phyloP scores from a whole-genome alignment of 2,329 filamentous ascomycete genomes.

The Pestalotiopsis sp. region DNA sequence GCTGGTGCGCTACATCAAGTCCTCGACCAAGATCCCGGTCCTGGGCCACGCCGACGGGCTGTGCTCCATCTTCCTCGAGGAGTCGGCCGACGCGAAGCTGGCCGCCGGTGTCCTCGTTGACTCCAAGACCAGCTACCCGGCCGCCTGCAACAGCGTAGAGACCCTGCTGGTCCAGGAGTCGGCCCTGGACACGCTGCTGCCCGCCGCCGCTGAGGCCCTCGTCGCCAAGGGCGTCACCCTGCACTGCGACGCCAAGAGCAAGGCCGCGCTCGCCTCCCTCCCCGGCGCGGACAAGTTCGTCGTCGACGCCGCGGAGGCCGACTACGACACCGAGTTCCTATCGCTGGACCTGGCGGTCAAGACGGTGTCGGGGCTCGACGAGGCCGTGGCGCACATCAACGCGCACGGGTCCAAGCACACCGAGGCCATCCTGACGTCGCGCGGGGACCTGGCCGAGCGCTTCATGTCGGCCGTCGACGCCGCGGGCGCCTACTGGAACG shows the following conservation, averaged over 20 bases:
- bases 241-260: slow-evolving; percentile 74
- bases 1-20: slow-evolving; percentile 86
- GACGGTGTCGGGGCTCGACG: slow-evolving; percentile 68
- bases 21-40: slow-evolving; percentile 90
- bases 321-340: slow-evolving; percentile 90
- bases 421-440: slow-evolving; percentile 81
- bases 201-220: slow-evolving; percentile 73
- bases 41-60: slow-evolving; percentile 95
- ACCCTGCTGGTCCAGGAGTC: slow-evolving; percentile 82
- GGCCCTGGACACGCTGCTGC: slow-evolving; percentile 69
- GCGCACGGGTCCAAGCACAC: slow-evolving; percentile 91
- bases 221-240: slow-evolving; percentile 78
- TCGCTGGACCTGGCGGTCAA: slow-evolving; percentile 84
- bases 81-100: slow-evolving; percentile 72
- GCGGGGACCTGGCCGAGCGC: slow-evolving; percentile 67
- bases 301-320: slow-evolving; percentile 66
- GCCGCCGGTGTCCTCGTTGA: slow-evolving; percentile 81
- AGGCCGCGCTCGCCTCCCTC: slow-evolving; percentile 58
- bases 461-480: slow-evolving; percentile 90
- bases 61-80: slow-evolving; percentile 83
- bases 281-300: slow-evolving; percentile 46
- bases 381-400: slow-evolving; percentile 89
- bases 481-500: slow-evolving; percentile 95
- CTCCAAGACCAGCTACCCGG: slow-evolving; percentile 92
- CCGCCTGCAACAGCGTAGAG: slow-evolving; percentile 94